Percentiles rank a stretch among this genome's conserved stretches.
phyloP scores from a whole-genome alignment of 345 rosid species.

The Camelina neglecta region DNA sequence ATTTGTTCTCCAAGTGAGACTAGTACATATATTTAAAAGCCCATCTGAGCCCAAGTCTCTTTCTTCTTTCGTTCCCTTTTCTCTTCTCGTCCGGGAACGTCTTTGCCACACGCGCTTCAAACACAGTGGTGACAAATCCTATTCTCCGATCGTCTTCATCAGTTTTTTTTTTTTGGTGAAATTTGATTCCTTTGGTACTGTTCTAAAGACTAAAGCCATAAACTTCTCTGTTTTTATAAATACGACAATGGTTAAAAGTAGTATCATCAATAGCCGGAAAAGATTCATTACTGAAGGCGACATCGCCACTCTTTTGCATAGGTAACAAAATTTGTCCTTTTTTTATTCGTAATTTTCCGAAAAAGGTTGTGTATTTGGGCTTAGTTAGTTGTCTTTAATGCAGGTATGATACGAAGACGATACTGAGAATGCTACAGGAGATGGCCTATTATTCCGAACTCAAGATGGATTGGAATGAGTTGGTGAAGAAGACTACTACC shows the following conservation, averaged over 20 bases:
- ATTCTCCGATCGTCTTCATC: slow-evolving; percentile 27
- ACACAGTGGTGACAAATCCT: not conserved
- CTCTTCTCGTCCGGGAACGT: not conserved
- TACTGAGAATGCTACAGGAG: slow-evolving; percentile 64
- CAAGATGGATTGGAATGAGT: slow-evolving; percentile 63
- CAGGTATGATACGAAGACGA: slow-evolving; percentile 62
- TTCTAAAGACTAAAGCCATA: slow-evolving; percentile 6
- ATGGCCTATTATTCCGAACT: slow-evolving; percentile 49
- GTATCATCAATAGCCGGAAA: slow-evolving; percentile 53
- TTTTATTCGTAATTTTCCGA: not conserved
- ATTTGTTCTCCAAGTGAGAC: no score
- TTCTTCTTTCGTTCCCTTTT: not conserved
- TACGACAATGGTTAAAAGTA: slow-evolving; percentile 51
- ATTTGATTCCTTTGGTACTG: slow-evolving; percentile 18
- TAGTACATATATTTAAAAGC: no score
- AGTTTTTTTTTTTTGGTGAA: not conserved
- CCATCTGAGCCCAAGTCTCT: no score
- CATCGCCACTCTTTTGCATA: slow-evolving; percentile 64
- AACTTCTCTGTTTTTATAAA: not conserved
- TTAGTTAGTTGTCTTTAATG: not conserved
- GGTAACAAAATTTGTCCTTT: slow-evolving; percentile 44
- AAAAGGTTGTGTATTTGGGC: slow-evolving; percentile 2
- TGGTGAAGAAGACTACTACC: slow-evolving; percentile 66
- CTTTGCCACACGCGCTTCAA: slow-evolving; percentile 12
- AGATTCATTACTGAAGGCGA: slow-evolving; percentile 62